Percentiles rank a stretch among this genome's conserved stretches.
Conservation (phyloP, 2,329 filamentous ascomycete genomes). For the Colletotrichum falcatum region DNA sequence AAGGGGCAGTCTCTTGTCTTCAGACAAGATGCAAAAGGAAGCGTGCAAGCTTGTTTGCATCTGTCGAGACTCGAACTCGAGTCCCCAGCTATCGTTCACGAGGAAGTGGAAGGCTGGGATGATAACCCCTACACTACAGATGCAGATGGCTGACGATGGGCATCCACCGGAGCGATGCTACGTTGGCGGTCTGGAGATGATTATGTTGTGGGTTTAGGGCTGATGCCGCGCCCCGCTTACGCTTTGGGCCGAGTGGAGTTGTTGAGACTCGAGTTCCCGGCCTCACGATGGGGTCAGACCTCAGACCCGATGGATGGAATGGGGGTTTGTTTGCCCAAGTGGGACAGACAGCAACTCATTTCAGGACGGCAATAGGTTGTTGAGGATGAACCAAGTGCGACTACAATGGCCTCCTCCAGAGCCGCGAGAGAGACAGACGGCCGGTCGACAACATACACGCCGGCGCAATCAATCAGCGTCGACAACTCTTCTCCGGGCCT, state of each 20-base stretch:
- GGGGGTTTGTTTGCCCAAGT: background rate
- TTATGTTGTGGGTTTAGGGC: slow-evolving; percentile 18
- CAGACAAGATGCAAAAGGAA: background rate
- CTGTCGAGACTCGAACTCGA: slow-evolving; percentile 33
- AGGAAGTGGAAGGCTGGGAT: slow-evolving; percentile 35
- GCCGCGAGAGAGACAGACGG: background rate
- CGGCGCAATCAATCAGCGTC: background rate
- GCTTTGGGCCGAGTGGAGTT: background rate
- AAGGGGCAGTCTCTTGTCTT: too few species aligned
- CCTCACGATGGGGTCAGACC: slow-evolving; percentile 21
- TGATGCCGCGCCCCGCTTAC: slow-evolving; percentile 11
- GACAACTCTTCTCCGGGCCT: background rate
- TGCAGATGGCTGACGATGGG: background rate
- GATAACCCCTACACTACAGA: slow-evolving; percentile 39
- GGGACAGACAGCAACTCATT: background rate
- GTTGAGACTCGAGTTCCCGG: background rate
- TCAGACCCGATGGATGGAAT: too few species aligned
- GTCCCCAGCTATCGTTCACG: slow-evolving; percentile 24
- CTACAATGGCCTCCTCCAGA: too few species aligned
- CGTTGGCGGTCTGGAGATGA: accelerated
- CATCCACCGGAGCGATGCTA: background rate
- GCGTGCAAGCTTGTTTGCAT: slow-evolving; percentile 12
- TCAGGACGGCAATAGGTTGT: too few species aligned
- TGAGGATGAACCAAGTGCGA: too few species aligned
- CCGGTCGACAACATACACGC: background rate